Percentiles rank a stretch among this genome's conserved stretches.
Conservation (phyloP, 805 yeast genomes). For the Huiozyma naganishii region DNA sequence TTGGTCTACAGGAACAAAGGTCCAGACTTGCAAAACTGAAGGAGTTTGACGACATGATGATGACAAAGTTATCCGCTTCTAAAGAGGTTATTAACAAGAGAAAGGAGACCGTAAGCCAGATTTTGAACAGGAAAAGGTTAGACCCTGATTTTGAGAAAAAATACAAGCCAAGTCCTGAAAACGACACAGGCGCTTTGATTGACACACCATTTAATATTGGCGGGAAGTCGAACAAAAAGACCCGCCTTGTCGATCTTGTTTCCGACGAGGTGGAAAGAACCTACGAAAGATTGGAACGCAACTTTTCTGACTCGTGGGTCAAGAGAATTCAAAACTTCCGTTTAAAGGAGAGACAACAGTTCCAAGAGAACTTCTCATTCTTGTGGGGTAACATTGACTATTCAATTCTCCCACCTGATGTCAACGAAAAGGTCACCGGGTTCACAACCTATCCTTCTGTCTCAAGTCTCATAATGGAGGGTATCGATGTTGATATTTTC, state of each 20-base stretch:
- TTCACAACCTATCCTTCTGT: slow-evolving; percentile 41
- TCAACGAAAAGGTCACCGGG: slow-evolving; percentile 38
- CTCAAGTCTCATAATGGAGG: slow-evolving; percentile 39
- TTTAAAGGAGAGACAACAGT: slow-evolving; percentile 30
- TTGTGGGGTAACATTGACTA: slow-evolving; percentile 33
- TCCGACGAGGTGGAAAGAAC: slow-evolving; percentile 8
- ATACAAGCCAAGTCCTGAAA: background rate
- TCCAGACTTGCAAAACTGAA: slow-evolving; percentile 42
- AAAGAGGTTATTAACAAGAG: background rate
- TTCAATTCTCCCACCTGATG: slow-evolving; percentile 28
- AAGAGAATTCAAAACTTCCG: slow-evolving; percentile 43
- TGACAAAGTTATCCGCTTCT: slow-evolving; percentile 4
- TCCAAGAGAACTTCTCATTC: slow-evolving; percentile 30
- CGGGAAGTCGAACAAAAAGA: slow-evolving; percentile 1
- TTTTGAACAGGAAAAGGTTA: slow-evolving; percentile 2
- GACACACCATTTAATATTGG: slow-evolving; percentile 5
- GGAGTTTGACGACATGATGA: slow-evolving; percentile 28
- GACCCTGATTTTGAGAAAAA: background rate
- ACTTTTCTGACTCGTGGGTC: slow-evolving; percentile 62
- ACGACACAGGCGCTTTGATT: slow-evolving; percentile 1
- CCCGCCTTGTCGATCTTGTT: slow-evolving; percentile 2
- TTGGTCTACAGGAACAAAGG: slow-evolving; percentile 58
- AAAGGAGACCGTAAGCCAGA: slow-evolving; percentile 4
- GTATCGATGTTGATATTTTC: slow-evolving; percentile 37
- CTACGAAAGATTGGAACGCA: slow-evolving; percentile 30